phyloP scores from a whole-genome alignment of 176 grass and related monocot genomes.

The Carex pumila region DNA sequence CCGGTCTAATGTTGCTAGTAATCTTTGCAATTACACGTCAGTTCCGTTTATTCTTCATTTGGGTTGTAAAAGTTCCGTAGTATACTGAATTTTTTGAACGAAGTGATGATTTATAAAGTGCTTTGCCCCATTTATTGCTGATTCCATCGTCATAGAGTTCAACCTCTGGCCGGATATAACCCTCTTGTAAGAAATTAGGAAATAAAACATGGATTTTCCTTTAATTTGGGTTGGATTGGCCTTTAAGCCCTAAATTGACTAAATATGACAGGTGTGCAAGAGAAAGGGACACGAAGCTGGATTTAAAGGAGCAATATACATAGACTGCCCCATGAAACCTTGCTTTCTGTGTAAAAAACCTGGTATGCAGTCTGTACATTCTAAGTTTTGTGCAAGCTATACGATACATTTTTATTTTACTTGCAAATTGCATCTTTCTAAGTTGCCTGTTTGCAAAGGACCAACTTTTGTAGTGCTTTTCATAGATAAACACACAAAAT shows the following conservation, averaged over 20 bases:
- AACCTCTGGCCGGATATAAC: neutral
- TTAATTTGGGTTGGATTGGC: neutral
- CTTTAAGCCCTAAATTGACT: neutral
- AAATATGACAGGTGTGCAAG: slow-evolving; percentile 63
- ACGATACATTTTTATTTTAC: neutral
- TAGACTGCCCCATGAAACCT: slow-evolving; percentile 92
- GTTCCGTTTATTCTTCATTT: too few species aligned
- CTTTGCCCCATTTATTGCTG: neutral
- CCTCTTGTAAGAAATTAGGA: neutral
- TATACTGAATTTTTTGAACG: neutral
- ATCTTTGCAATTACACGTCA: too few species aligned
- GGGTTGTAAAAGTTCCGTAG: neutral
- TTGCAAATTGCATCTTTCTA: neutral
- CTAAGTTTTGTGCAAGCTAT: neutral
- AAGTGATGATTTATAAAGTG: neutral
- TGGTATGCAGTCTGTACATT: slow-evolving; percentile 29
- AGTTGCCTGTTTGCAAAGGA: neutral
- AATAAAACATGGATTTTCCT: neutral
- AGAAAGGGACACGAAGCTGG: slow-evolving; percentile 75
- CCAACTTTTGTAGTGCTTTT: neutral
- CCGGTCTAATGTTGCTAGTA: too few species aligned
- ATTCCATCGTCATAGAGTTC: neutral
- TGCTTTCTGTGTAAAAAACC: slow-evolving; percentile 98
- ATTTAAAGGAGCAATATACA: slow-evolving; percentile 71
- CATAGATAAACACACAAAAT: neutral